Base-by-base conservation (phyloP, 148 eudicot genomes). In the Amaranthus hypochondriacus region DNA sequence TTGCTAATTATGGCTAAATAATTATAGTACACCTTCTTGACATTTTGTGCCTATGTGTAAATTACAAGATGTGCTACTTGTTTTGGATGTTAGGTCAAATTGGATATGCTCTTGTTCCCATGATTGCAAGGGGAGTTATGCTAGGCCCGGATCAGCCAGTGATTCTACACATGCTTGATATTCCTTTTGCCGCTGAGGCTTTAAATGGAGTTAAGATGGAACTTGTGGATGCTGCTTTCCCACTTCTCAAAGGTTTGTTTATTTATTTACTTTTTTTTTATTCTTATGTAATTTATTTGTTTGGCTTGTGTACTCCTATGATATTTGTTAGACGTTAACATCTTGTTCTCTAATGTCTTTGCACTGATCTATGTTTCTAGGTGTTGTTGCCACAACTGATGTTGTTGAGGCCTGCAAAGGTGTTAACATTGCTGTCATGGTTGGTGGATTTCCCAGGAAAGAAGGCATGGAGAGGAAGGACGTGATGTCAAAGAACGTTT, bases 381-480 rank as follows among this genome's bases (percentile, higher is more conserved):
- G 97, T 85, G 93, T 92, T 82, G 93, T 92, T 82, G 96, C 97
- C 48, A 90, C 97, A 71, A 90, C 93, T 64, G 96, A 92, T 86
- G 97, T 74, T 72, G 91, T 77, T 74, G 96, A 92, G 86, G 97
- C 93, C 48, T 92, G 97, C 90, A 85, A 93, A 74, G 96, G 93
- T 13, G 97, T 92, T 51, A 92, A 86, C 55, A 75, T 90, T 69
- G 97, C 96, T 51, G 87, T 92, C 73, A 92, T 92, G 97, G 97
- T 92, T 82, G 97, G 97, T 68, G 97, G 97, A 6, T 92, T 92
- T 83, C 97, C 97, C 21, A 90, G 97, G 84, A 90, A 92, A 78
- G 97, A 92, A 83, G 97, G 97, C 76, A 92, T 92, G 96, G 97
- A 92, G 81, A 87, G 97, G 75, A 92, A 92, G 72, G 97, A 92